Conservation (phyloP, 2,329 filamentous ascomycete species). For the Pseudopyricularia cyperi region DNA sequence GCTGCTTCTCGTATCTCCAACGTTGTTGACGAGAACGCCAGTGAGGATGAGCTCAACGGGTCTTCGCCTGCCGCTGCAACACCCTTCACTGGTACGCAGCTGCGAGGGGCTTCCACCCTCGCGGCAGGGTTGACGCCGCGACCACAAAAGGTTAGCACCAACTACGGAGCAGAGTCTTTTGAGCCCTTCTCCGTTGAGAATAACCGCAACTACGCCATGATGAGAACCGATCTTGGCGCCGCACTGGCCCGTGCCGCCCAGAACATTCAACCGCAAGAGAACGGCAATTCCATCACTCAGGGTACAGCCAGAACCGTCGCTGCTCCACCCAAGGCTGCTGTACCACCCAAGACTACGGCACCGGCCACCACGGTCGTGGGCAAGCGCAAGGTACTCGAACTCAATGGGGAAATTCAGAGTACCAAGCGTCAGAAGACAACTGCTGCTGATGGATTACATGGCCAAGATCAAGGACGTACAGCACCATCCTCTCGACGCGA, state of each 20-base stretch:
- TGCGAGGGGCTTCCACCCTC: background rate
- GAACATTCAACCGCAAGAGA: slow-evolving; percentile 5
- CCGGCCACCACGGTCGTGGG: background rate
- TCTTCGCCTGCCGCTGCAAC: background rate
- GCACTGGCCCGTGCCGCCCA: slow-evolving; percentile 9
- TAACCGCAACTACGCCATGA: slow-evolving; percentile 2
- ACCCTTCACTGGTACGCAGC: background rate
- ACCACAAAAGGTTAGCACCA: slow-evolving; percentile 1
- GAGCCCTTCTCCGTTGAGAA: background rate
- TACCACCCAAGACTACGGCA: no score
- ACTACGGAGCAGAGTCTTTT: background rate
- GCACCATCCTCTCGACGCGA: background rate
- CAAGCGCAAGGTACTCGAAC: background rate
- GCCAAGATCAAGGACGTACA: background rate
- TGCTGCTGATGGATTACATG: background rate
- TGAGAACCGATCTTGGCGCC: slow-evolving; percentile 10
- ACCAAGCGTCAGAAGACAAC: slow-evolving; percentile 1
- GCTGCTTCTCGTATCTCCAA: background rate
- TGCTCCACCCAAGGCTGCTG: background rate
- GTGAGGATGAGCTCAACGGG: background rate
- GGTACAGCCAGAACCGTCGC: background rate
- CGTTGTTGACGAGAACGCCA: background rate
- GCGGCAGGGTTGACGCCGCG: slow-evolving; percentile 1
- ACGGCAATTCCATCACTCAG: background rate
- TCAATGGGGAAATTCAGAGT: background rate